These are phyloP conservation scores for Colletotrichum lindemuthianum DNA, from an alignment of 2,329 filamentous ascomycete species.

Conservation along the genomic window DNA sequence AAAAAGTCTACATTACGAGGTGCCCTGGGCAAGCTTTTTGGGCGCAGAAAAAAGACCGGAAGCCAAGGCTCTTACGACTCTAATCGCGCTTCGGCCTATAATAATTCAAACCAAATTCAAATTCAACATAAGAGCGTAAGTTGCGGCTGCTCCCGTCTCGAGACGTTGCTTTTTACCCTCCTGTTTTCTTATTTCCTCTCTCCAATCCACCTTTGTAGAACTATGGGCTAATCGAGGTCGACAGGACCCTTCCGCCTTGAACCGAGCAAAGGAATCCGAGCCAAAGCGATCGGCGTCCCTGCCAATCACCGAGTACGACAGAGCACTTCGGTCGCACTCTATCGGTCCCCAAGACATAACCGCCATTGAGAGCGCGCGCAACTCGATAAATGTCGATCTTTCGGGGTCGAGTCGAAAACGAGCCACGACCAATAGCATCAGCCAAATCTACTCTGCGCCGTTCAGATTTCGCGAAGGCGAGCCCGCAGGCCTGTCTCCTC, in stretches of 20 bases:
- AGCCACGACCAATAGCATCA: conserved; percentile 52
- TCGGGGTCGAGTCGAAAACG: conserved; percentile 50
- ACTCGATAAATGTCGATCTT: conserved; percentile 60
- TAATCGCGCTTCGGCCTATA: conserved; percentile 40
- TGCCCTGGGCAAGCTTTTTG: conserved; percentile 67
- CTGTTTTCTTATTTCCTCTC: conserved; percentile 1
- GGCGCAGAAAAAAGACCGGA: conserved; percentile 62
- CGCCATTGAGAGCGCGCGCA: conserved; percentile 63
- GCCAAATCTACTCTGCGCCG: conserved; percentile 49
- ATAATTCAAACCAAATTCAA: conserved; percentile 51
- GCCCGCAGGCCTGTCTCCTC: conserved; percentile 66
- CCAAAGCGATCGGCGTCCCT: conserved; percentile 67
- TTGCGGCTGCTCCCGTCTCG: conserved; percentile 34
- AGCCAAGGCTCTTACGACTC: conserved; percentile 45
- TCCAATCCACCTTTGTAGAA: neutral
- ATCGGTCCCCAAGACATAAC: conserved; percentile 65
- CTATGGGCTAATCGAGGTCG: conserved; percentile 1
- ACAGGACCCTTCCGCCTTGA: conserved; percentile 53
- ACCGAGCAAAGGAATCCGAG: conserved; percentile 48
- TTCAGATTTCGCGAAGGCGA: conserved; percentile 52
- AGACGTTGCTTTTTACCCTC: neutral
- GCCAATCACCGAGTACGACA: conserved; percentile 69
- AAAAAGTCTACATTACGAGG: conserved; percentile 68
- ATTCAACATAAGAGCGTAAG: conserved; percentile 64
- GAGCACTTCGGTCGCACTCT: conserved; percentile 70